These are phyloP conservation scores for Odontarrhena argentea DNA, from an alignment of 345 rosid species.

Conservation along the genomic window DNA sequence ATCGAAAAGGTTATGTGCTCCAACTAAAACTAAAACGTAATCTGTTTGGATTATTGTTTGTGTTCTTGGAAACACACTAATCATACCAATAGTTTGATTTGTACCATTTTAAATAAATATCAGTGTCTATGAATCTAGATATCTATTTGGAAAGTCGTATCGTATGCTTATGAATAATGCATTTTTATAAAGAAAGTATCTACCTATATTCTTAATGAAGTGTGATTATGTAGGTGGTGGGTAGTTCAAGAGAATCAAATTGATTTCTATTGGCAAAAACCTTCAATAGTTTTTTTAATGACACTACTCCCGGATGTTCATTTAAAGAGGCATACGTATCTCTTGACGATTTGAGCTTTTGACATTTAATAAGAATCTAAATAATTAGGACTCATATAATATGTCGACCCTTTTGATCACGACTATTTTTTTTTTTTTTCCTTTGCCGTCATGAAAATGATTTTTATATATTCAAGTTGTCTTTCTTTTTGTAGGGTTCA, in stretches of 20 bases:
- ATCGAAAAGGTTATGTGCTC: not conserved
- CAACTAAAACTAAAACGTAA: not conserved
- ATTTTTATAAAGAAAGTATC: not conserved
- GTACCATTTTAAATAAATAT: not conserved
- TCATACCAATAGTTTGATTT: conserved; percentile 2
- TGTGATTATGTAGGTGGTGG: conserved; percentile 22
- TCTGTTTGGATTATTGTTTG: not conserved
- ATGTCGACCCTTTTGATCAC: not conserved
- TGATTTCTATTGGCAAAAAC: conserved; percentile 13
- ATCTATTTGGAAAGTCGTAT: not conserved
- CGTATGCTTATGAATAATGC: not conserved
- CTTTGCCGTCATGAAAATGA: conserved; percentile 12
- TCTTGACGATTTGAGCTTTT: conserved; percentile 6
- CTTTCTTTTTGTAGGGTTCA: not conserved
- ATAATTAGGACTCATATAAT: conserved; percentile 2
- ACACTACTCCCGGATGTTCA: conserved; percentile 6
- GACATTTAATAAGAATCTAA: not conserved
- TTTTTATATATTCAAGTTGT: conserved; percentile 15
- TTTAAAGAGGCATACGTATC: not conserved
- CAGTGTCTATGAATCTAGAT: not conserved
- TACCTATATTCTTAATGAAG: not conserved
- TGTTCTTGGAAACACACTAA: conserved; percentile 8
- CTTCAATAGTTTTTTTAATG: not conserved
- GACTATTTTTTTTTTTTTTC: no score
- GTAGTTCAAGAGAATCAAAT: conserved; percentile 9